These are phyloP conservation scores for Brettanomyces sp. DNA, from an alignment of 805 yeast genomes.

Conservation along the genomic window DNA sequence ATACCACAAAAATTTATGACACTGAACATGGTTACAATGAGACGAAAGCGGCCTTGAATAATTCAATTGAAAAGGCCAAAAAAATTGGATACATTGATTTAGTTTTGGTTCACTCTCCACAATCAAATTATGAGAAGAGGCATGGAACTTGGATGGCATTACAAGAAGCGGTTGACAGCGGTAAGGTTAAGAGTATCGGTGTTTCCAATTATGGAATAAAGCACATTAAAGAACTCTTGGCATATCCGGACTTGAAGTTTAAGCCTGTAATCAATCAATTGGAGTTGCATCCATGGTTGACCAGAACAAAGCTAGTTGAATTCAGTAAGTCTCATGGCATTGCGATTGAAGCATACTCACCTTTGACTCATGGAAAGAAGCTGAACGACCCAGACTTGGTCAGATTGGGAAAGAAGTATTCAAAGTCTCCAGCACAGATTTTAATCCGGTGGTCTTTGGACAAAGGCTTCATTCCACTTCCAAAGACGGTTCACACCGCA, in stretches of 20 bases:
- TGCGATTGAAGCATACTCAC: conserved; percentile 51
- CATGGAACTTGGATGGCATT: conserved; percentile 46
- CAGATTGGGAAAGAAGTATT: conserved; percentile 38
- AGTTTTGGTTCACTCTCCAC: conserved; percentile 46
- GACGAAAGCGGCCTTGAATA: conserved; percentile 33
- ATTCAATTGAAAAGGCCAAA: conserved; percentile 32
- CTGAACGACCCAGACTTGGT: conserved; percentile 33
- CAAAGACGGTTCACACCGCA: conserved; percentile 25
- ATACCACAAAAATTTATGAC: conserved; percentile 31
- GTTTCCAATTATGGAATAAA: conserved; percentile 54
- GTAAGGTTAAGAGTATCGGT: conserved; percentile 45
- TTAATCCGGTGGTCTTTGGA: conserved; percentile 60
- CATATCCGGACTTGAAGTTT: conserved; percentile 33
- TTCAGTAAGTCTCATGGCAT: conserved; percentile 39
- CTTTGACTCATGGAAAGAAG: conserved; percentile 48
- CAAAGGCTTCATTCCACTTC: conserved; percentile 43
- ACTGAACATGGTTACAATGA: conserved; percentile 26
- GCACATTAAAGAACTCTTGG: conserved; percentile 45
- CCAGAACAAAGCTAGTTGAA: conserved; percentile 34
- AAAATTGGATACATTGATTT: conserved; percentile 44
- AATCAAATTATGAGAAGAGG: conserved; percentile 31
- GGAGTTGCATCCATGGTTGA: conserved; percentile 42
- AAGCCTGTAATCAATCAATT: conserved; percentile 42
- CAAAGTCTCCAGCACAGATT: conserved; percentile 46
- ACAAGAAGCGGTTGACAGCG: conserved; percentile 44